Conservation (phyloP, 345 rosid genomes). For the Acer negundo region DNA sequence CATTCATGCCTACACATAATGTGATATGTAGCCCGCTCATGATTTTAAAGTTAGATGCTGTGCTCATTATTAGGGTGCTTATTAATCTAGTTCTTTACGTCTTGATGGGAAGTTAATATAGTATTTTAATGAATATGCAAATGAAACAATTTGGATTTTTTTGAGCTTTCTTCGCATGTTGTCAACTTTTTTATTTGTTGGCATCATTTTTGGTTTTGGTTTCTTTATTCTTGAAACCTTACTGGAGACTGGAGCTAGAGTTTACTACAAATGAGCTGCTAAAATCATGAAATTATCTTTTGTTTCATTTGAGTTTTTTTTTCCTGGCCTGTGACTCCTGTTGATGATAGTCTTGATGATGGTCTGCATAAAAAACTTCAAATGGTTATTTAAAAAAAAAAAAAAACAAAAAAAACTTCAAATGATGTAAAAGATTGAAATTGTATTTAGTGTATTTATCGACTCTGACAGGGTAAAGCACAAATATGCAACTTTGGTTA, state of each 20-base stretch:
- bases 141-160: neutral
- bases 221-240: neutral
- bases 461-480: neutral
- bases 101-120: neutral
- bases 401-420: too few species aligned
- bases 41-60: neutral
- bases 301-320: neutral
- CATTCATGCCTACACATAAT: too few species aligned
- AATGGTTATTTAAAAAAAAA: neutral
- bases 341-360: neutral
- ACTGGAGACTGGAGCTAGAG: neutral
- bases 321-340: neutral
- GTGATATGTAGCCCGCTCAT: too few species aligned
- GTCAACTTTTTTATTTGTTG: neutral
- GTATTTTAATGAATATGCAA: neutral
- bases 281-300: neutral
- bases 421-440: neutral
- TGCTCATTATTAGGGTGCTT: neutral
- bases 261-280: neutral
- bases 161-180: too few species aligned
- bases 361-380: neutral
- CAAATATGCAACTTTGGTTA: neutral
- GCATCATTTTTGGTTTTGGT: neutral
- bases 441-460: neutral
- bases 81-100: neutral